Conservation (phyloP, 306 rosid species). For the Lathyrus aphaca region DNA sequence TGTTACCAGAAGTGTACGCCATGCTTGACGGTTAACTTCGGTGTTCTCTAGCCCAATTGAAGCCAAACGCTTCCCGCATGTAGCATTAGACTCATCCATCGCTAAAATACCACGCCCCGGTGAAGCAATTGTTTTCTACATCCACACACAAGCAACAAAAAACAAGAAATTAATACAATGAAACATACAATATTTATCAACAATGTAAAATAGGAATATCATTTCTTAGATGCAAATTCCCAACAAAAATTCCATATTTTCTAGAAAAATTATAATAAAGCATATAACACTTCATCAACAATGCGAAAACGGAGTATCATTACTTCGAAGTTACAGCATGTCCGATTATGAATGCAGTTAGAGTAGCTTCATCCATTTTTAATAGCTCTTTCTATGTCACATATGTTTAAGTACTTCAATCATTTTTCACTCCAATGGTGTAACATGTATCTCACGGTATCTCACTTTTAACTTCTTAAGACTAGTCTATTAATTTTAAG, state of each 20-base stretch:
- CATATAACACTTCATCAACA: neutral
- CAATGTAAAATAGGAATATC: neutral
- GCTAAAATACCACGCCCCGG: conserved; percentile 94
- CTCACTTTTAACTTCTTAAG: neutral
- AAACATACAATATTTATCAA: neutral
- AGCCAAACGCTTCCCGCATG: conserved; percentile 87
- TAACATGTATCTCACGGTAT: neutral
- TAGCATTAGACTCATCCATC: conserved; percentile 94
- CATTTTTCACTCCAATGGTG: no score
- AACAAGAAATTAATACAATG: neutral
- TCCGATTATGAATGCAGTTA: neutral
- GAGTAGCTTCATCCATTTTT: neutral
- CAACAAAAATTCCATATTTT: neutral
- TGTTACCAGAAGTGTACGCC: conserved; percentile 71
- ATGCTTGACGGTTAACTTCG: conserved; percentile 85
- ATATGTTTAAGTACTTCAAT: no score
- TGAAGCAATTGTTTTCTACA: conserved; percentile 68
- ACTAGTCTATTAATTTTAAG: neutral
- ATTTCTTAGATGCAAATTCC: neutral
- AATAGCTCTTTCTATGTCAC: neutral
- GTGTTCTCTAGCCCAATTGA: conserved; percentile 92
- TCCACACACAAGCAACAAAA: neutral
- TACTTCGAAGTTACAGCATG: neutral
- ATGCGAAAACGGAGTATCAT: neutral
- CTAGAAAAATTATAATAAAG: neutral